Evolutionary conservation across 2,329 filamentous ascomycete species (phyloP), one percentile per base, ranked within the genome.

Genomic region (Sarocladium oryzae): DNA sequence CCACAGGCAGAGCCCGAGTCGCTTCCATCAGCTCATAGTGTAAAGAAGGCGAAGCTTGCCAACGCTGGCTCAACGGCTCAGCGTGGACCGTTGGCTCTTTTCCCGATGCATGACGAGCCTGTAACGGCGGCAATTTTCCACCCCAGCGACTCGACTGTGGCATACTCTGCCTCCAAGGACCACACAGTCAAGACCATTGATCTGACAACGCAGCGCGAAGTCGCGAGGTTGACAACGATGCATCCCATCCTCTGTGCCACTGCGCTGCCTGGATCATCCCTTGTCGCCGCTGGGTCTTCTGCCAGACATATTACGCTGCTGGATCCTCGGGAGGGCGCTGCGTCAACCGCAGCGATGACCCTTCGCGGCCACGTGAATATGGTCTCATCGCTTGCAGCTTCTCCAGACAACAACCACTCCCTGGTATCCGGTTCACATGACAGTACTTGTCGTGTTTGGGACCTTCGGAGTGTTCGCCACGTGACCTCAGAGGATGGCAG

Each of bases 371-470:
- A 97, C 71, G 82, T 82, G 54, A 96, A 96, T 71, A 80, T 80
- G 71, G 75, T 85, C 16, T 72, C 74, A 2, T 72, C 71, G 7
- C 60, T 84, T 28, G 63, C 66, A 2, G 64, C 72, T 9, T 74
- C 71, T 35, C 82, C 79, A 6, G 78, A 81, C 36, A 91, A 85
- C 62, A 82, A 85, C 55, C 89, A 91, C 70, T 83, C 86, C n/a
- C 77, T 99, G 8, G 88, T 92, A 0, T 93, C 87, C 28, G 92
- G 82, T n/a, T 88, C 86, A 41, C 88, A 95, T 67, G 93, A 99
- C 67, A 90, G 92, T 30, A 96, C 89, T 1, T 93, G 89, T 62
- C 81, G 90, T 49, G 84, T 99, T 46, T 99, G 93, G 93, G 93
- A 99, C 73, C 77, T 97, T 57, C 78, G 93, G 51, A 85, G 82